Base-by-base conservation (phyloP, 2,329 filamentous ascomycete genomes). In the Myriangium duriaei region DNA sequence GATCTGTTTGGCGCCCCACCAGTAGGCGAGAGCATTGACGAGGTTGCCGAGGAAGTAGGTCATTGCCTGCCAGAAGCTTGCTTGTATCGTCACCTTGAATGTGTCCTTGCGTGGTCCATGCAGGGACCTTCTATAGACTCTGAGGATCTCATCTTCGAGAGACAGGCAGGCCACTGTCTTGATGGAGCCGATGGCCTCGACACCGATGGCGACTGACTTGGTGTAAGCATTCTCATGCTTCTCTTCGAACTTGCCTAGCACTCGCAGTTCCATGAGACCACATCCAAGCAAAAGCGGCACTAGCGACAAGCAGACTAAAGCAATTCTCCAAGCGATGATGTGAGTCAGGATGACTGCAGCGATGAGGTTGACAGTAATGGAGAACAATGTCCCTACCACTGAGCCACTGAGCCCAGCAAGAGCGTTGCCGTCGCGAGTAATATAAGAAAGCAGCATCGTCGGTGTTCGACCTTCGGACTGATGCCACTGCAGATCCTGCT, bases 1-100 rank as follows among this genome's bases (percentile, higher is more conserved):
- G 42, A 86, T 81, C 45, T 76, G 73, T 48, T 73, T 78, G 0
- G 79, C 70, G 3, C 81, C 81, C 79, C 81, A 87, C 79, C 80
- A 87, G 57, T 84, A 86, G 1, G 79, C 77, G 38, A 87, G 70
- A 0, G 79, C 77, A 50, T 85, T 82, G 16, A 84, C 72, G 35
- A 81, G 66, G 49, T 79, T 80, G 13, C 75, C 71, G 7, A 71
- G 62, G 45, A 68, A 71, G 51, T 75, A 72, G 11, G 74, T 67
- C 24, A 77, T 61, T 2, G 76, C 72, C 5, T 77, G 65, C 64
- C 71, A 76, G 11, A 76, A 52, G 51, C 46, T 51, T 13, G 44
- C 45, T 37, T 45, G 44, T 4, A 46, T 32, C 2, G 44, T 47
- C 5, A 45, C 40, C 11, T 42, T 47, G 14, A 47, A 36, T 2